Evolutionary conservation across 805 yeast genomes (phyloP), one percentile per base, ranked within the genome.

Genomic region (Saitoella complicata): DNA sequence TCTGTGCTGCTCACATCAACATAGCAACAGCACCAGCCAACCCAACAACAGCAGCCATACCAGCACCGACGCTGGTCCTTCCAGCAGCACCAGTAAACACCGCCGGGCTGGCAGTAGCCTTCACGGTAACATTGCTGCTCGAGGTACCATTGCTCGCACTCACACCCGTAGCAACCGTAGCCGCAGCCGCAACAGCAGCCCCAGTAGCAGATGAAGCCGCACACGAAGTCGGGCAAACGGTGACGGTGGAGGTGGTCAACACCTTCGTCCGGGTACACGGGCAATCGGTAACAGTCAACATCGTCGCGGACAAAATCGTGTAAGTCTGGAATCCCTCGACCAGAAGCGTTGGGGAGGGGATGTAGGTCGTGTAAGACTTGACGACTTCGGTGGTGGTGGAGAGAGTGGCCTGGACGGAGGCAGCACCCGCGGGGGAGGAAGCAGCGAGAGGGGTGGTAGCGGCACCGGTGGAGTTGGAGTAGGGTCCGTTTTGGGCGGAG

Each of bases 231-330:
- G 65, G 65, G 69, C 63, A 59, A 40, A 48, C 52, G 38, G 52
- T 49, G 41, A 48, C 49, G 45, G 60, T 49, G 44, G 52, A 44
- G 46, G 61, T 52, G 40, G 62, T 52, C 56, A 38, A 44, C 45
- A 53, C 47, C 48, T 48, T 45, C 50, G 76, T 71, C 58, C 76
- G 58, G 59, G 88, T 80, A 71, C 94, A 83, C 61, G 87, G 87
- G 66, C 82, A 77, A 71, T 83, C 79, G 58, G 93, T 80, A 74
- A 82, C 72, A 63, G 91, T 82, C 57, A 83, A 65, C 55, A 93
- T 82, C 62, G 88, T 80, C 49, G 88, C 76, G 57, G 63, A 78
- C 50, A 87, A 75, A 60, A 79, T 85, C 53, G 80, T 75, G 75
- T 75, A 72, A 59, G 88, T 80, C 61, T 61, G 61, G 70, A 70